Base-by-base conservation (phyloP, 2,329 filamentous ascomycete genomes). In the Talaromyces sp. region DNA sequence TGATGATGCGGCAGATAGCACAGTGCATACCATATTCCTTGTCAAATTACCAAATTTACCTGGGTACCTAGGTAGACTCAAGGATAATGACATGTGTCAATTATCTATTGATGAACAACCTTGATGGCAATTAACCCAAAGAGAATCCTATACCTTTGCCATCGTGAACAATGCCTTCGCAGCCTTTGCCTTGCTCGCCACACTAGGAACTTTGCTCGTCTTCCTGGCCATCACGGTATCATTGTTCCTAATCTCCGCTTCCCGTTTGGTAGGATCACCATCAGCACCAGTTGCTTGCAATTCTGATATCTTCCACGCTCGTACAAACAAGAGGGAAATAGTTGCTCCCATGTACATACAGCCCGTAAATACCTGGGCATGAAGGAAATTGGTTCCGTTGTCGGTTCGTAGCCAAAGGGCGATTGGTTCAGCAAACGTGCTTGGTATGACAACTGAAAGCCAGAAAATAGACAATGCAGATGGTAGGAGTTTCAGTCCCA, bases 401-500 rank as follows among this genome's bases (percentile, higher is more conserved):
- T 39, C 13, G 13, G 35, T 40, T 17, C 43, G 48, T 17, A 51
- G 6, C 31, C 46, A 51, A 36, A 36, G 46, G n/a, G 53, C 41
- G 28, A 45, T 55, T 8, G 53, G 53, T 46, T 55, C 53, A 45
- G 39, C 39, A 45, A 55, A 55, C 28, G 39, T 55, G 39, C 53
- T 55, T 36, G 53, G 53, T 28, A 55, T 55, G n/a, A 55, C 39
- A 22, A 55, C 53, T 15, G 36, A 55, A 43, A 55, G 31, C 31
- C 31, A 51, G 41, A 56, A 37, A 37, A 56, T 48, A 9, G 46
- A 36, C 45, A 50, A 50, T 4, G 45, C 45, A 46, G 53, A 56
- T 10, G 53, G 53, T 9, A 56, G 35, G 35, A 36, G 43, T 13
- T 56, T 33, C 19, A 57, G 21, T 21, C 55, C 55, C 13, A 57